phyloP scores from a whole-genome alignment of 345 rosid genomes.

The Gossypium turneri region DNA sequence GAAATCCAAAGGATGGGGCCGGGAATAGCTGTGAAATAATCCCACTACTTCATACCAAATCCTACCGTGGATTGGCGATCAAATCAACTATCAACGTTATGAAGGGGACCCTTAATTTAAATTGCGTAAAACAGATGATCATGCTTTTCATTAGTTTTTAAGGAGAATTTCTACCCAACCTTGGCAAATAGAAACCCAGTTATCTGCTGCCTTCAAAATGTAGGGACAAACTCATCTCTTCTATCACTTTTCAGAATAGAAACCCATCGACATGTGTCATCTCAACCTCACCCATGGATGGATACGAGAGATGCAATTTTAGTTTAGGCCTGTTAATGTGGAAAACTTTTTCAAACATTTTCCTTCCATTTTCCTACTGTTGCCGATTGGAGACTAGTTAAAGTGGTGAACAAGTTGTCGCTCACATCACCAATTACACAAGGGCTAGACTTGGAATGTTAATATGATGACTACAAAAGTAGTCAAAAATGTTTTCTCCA shows the following conservation, averaged over 20 bases:
- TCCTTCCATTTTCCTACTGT: background rate
- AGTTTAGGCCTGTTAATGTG: too few species aligned
- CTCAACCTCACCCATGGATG: too few species aligned
- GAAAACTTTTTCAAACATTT: too few species aligned
- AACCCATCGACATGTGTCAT: too few species aligned
- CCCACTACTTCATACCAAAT: background rate
- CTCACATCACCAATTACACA: background rate
- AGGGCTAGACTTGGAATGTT: background rate
- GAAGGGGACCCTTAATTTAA: constrained; percentile 1
- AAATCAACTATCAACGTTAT: constrained; percentile 22
- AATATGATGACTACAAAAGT: background rate
- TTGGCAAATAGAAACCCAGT: background rate
- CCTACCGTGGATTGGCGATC: background rate
- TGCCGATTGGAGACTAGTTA: background rate
- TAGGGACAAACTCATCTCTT: too few species aligned
- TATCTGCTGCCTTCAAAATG: too few species aligned
- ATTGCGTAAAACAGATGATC: constrained; percentile 11
- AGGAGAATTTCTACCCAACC: background rate
- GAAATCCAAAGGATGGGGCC: constrained; percentile 12
- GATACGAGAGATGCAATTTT: too few species aligned
- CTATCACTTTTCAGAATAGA: too few species aligned
- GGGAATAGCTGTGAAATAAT: background rate
- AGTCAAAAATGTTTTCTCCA: background rate
- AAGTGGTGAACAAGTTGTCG: background rate
- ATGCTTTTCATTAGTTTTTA: background rate